Percentiles rank a stretch among this genome's conserved stretches.
Conservation (phyloP, 768 basidiomycete species). For the Suillus subaureus region DNA sequence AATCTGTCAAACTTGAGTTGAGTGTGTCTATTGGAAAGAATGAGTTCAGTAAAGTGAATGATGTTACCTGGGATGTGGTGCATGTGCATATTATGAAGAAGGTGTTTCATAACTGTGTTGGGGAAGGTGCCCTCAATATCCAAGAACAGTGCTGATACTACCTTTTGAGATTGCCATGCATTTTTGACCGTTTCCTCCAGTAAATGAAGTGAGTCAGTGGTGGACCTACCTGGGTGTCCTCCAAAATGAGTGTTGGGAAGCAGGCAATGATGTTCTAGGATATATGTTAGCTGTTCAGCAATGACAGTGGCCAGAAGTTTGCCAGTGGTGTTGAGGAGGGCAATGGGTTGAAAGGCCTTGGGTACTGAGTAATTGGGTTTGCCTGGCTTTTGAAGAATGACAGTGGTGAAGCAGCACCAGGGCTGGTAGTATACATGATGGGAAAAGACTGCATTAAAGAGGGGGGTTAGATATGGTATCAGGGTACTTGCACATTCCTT, state of each 20-base stretch:
- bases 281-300: slow-evolving; percentile 23
- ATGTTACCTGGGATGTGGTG: slow-evolving; percentile 23
- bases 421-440: slow-evolving; percentile 12
- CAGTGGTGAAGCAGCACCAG: slow-evolving; percentile 29
- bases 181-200: slow-evolving; percentile 37
- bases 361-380: slow-evolving; percentile 35
- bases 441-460: slow-evolving; percentile 17
- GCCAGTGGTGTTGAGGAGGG: slow-evolving; percentile 32
- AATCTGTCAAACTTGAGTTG: slow-evolving; percentile 21
- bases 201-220: slow-evolving; percentile 35
- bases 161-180: slow-evolving; percentile 37
- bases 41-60: slow-evolving; percentile 4
- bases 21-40: slow-evolving; percentile 11
- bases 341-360: slow-evolving; percentile 41
- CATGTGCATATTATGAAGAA: slow-evolving; percentile 33
- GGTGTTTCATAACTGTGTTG: slow-evolving; percentile 31
- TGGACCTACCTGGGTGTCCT: slow-evolving; percentile 20
- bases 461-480: slow-evolving; percentile 6
- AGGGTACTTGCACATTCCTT: slow-evolving; percentile 14
- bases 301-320: slow-evolving; percentile 32
- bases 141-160: slow-evolving; percentile 30
- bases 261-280: slow-evolving; percentile 33
- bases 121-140: slow-evolving; percentile 38
- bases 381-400: slow-evolving; percentile 39
- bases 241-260: slow-evolving; percentile 39